phyloP scores from a whole-genome alignment of 768 basidiomycete species.

The Gymnopilus dilepis region DNA sequence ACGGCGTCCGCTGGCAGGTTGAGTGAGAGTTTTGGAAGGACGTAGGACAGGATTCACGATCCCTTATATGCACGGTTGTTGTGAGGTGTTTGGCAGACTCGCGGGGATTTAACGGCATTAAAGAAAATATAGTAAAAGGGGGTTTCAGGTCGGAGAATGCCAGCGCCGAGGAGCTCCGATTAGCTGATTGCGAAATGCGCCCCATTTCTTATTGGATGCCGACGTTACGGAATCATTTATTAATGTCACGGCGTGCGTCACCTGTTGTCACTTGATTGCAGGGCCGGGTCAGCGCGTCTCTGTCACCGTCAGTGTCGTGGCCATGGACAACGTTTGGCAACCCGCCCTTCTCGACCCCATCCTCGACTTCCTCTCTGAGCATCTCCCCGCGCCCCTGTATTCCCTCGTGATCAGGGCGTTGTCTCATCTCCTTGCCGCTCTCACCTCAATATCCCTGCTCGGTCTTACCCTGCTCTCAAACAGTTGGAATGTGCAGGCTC shows the following conservation, averaged over 20 bases:
- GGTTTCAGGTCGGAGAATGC: neutral
- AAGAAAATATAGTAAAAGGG: slow-evolving; percentile 18
- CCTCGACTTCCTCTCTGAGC: slow-evolving; percentile 57
- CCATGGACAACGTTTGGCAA: slow-evolving; percentile 36
- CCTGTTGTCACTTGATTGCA: neutral
- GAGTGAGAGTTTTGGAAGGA: slow-evolving; percentile 27
- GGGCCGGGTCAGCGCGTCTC: neutral
- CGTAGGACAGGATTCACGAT: slow-evolving; percentile 16
- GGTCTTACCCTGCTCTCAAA: slow-evolving; percentile 52
- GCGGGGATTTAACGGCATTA: slow-evolving; percentile 24
- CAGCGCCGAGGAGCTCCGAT: slow-evolving; percentile 3
- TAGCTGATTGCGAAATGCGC: neutral
- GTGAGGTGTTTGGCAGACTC: slow-evolving; percentile 27
- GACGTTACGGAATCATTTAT: neutral
- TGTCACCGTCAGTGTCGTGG: slow-evolving; percentile 1
- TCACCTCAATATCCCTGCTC: slow-evolving; percentile 54
- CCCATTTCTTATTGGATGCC: slow-evolving; percentile 5
- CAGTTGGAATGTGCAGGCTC: slow-evolving; percentile 68
- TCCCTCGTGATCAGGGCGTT: slow-evolving; percentile 53
- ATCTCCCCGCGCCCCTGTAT: slow-evolving; percentile 62
- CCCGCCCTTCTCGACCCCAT: slow-evolving; percentile 59
- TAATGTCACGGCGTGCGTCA: slow-evolving; percentile 2
- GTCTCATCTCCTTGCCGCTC: slow-evolving; percentile 56
- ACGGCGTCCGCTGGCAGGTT: slow-evolving; percentile 17
- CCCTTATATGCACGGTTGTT: slow-evolving; percentile 37